Evolutionary conservation across 192 early-diverging fungal genomes (phyloP), one percentile per base, ranked within the genome.

Genomic region (Backusella parvicylindrica): DNA sequence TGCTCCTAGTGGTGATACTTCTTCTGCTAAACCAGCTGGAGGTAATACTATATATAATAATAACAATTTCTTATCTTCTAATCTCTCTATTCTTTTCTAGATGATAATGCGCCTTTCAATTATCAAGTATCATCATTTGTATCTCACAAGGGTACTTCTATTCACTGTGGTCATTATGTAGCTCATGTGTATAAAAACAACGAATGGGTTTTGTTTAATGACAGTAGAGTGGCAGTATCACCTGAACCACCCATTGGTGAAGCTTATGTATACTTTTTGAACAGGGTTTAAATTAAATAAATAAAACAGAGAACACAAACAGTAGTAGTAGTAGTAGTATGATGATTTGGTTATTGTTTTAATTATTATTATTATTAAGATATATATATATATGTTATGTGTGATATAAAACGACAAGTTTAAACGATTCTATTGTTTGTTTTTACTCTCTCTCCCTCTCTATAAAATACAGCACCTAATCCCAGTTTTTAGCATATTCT

Each of bases 121-220:
- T 97, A 92, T 83, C 70, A 79, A 64, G 79, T 99, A 7, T 74
- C 87, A 9, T 91, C 92, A 11, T 95, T 98, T 84, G 91, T 99
- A 49, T 96, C 94, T 37, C 98, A 99, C 89, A 94, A 95, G 79
- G 98, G 98, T 11, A 92, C 96, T 13, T 98, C 97, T 4, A 90
- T 95, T 5, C 95, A 96, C 79, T 96, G 93, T 79, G 98, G 98
- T 31, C 98, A 99, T 80, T 99, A 99, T 81, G 95, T 99, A 12
- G 91, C 94, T 18, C 95, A 95, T 69, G 85, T 97, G 49, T 86
- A 86, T 65, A 91, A 88, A n/a, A 88, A 85, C 36, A 76, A 82
- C 47, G 35, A 82, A 68, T 99, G 98, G 98, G 89, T 92, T 68
- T 82, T 99, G 71, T 97, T 92, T 84, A 99, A 99, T 83, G 98